Base-by-base conservation (phyloP, 139 green algal genomes). In the Marvania coccoides region DNA sequence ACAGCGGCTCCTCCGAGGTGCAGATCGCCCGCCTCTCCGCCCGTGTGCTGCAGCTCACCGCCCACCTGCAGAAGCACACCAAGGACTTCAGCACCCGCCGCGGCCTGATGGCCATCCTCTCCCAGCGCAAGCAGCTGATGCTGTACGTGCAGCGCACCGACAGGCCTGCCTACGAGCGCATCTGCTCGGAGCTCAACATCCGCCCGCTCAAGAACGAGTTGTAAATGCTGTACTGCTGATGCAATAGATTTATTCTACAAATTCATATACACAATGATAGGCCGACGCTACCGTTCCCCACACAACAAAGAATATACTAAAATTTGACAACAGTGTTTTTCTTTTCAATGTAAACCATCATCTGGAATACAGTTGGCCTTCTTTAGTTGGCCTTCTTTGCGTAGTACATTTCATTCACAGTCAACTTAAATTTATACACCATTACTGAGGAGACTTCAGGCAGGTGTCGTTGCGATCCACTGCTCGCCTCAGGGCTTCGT, bases 21-120 rank as follows among this genome's bases (percentile, higher is more conserved):
- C 81, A 86, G 67, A 67, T 89, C 40, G 78, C 78, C 3, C 58
- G 70, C 6, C 60, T 89, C 2, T 69, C 57, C 23, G 77, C 81
- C 4, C 69, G 83, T 35, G 73, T 89, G 23, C 24, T 24, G 5
- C 83, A 89, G 72, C 74, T 89, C 15, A 87, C 83, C 1, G 36
- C 15, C 6, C 83, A 89, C 70, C 67, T 89, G 59, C 60, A 79
- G 67, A 15, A 62, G 47, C 77, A 88, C 74, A 79, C 71, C 33
- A 88, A 83, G 61, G 82, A 88, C 48, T 87, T 72, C 31, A 63
- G 72, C 38, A 61, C 71, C 33, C 63, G 48, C 9, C 67, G 74
- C 13, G 82, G 82, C 28, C 74, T 88, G n/a, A 60, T 81, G 47
- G 26, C 45, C 15, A 42, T 87, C 3, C 64, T 88, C 29, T 39